A percentile compares a stretch with the other conserved stretches of the same genome.
These are phyloP conservation scores for Calocybe cyanea DNA, from an alignment of 768 basidiomycete genomes.

Conservation along the genomic window DNA sequence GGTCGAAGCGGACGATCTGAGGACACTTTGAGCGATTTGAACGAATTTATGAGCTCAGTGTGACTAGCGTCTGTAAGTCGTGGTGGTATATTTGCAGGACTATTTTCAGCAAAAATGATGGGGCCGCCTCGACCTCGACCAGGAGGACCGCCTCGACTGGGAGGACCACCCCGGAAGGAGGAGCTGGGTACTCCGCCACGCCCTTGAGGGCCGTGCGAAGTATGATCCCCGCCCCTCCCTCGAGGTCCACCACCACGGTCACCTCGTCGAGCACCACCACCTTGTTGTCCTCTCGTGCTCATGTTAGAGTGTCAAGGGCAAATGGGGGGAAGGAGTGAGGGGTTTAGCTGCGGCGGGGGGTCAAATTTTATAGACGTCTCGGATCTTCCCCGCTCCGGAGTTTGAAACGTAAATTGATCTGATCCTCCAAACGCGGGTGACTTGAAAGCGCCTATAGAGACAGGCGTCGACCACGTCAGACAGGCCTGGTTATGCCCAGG, in stretches of 20 bases:
- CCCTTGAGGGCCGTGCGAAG: conserved; percentile 12
- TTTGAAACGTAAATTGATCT: too few relatives aligned
- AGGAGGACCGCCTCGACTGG: conserved; percentile 19
- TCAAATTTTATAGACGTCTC: too few relatives aligned
- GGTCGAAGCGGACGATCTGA: conserved; percentile 48
- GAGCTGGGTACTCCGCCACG: conserved; percentile 16
- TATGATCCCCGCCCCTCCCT: conserved; percentile 16
- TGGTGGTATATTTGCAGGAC: conserved; percentile 30
- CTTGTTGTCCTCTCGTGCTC: conserved; percentile 19
- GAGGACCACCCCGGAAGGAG: conserved; percentile 19
- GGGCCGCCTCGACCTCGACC: conserved; percentile 26
- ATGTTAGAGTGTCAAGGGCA: conserved; percentile 15
- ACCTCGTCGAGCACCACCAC: conserved; percentile 16
- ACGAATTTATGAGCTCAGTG: conserved; percentile 34
- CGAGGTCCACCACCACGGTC: conserved; percentile 11
- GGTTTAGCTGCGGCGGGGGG: too few relatives aligned
- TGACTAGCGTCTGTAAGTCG: conserved; percentile 31
- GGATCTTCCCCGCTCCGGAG: too few relatives aligned
- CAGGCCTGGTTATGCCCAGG: too few relatives aligned
- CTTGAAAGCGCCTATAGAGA: too few relatives aligned
- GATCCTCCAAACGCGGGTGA: too few relatives aligned
- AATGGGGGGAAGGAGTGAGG: conserved; percentile 14
- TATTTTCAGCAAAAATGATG: conserved; percentile 34
- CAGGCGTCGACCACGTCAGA: too few relatives aligned
- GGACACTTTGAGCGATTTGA: conserved; percentile 28